phyloP scores from a whole-genome alignment of 2,329 filamentous ascomycete genomes.

The Lasiodiplodia citricola region DNA sequence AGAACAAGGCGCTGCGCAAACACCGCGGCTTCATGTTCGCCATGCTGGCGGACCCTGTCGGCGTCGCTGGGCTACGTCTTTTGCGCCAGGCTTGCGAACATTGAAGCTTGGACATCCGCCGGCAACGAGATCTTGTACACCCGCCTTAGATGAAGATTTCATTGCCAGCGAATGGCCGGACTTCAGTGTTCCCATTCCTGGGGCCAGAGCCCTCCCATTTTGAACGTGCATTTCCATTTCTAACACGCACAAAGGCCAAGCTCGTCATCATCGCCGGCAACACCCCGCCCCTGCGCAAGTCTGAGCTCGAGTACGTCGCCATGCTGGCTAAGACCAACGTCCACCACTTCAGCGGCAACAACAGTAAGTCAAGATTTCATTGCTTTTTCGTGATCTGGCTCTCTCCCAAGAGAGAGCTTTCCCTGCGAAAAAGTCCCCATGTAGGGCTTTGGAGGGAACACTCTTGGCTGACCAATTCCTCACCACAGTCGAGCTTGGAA shows the following conservation, averaged over 20 bases:
- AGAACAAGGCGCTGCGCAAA: too few relatives aligned
- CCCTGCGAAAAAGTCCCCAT: constrained; percentile 90
- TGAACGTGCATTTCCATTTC: too few relatives aligned
- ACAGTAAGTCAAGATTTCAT: constrained; percentile 73
- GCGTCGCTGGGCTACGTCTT: too few relatives aligned
- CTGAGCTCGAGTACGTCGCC: constrained; percentile 80
- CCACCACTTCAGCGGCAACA: constrained; percentile 98
- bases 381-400: background rate
- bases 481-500: constrained; percentile 88
- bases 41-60: too few relatives aligned
- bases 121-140: too few relatives aligned
- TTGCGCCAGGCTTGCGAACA: too few relatives aligned
- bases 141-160: too few relatives aligned
- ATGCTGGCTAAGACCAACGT: constrained; percentile 85
- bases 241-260: constrained; percentile 68
- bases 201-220: too few relatives aligned
- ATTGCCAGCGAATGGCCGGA: too few relatives aligned
- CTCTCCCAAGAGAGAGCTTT: constrained; percentile 43
- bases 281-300: constrained; percentile 97
- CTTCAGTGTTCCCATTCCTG: too few relatives aligned
- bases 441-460: constrained; percentile 85
- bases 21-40: too few relatives aligned
- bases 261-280: constrained; percentile 95
- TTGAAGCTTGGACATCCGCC: too few relatives aligned
- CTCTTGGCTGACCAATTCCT: constrained; percentile 61